Evolutionary conservation across 1,284 basidiomycete species (phyloP).

Genomic region (Puccinia novopanici): DNA sequence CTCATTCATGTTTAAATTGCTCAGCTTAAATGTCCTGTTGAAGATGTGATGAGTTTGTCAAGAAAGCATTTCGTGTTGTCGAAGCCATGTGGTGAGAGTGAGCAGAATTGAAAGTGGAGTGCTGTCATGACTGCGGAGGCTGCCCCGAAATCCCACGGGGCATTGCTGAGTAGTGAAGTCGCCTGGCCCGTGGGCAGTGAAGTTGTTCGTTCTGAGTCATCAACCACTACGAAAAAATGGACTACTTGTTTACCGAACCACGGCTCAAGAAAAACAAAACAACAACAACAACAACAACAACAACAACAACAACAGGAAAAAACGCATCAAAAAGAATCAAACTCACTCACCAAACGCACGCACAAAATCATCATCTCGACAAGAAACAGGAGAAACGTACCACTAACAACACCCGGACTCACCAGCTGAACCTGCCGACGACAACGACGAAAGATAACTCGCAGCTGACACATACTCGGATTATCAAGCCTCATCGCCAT

Average conservation of each 20-base stretch:
- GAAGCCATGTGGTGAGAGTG: too few relatives aligned
- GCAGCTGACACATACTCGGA: too few relatives aligned
- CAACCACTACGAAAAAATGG: background rate
- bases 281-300: background rate
- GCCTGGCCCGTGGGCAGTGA: too few relatives aligned
- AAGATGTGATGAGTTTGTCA: too few relatives aligned
- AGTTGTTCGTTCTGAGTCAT: too few relatives aligned
- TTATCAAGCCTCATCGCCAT: background rate
- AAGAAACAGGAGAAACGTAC: background rate
- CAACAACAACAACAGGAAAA: conserved; percentile 3
- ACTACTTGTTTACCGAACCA: conserved; percentile 19
- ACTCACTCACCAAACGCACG: background rate
- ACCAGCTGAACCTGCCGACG: too few relatives aligned
- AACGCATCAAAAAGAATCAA: background rate
- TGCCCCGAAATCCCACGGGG: too few relatives aligned
- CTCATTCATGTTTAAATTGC: background rate
- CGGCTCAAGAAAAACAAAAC: conserved; percentile 7
- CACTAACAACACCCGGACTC: background rate
- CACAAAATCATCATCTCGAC: background rate
- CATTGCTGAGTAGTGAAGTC: too few relatives aligned
- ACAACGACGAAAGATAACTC: too few relatives aligned
- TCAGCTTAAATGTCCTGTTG: background rate
- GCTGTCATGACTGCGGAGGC: too few relatives aligned
- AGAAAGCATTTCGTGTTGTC: too few relatives aligned
- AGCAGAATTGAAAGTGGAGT: too few relatives aligned